A percentile compares a stretch with the other conserved stretches of the same genome.
phyloP scores from a whole-genome alignment of 768 basidiomycete species.

The Botryobasidium botryosum region DNA sequence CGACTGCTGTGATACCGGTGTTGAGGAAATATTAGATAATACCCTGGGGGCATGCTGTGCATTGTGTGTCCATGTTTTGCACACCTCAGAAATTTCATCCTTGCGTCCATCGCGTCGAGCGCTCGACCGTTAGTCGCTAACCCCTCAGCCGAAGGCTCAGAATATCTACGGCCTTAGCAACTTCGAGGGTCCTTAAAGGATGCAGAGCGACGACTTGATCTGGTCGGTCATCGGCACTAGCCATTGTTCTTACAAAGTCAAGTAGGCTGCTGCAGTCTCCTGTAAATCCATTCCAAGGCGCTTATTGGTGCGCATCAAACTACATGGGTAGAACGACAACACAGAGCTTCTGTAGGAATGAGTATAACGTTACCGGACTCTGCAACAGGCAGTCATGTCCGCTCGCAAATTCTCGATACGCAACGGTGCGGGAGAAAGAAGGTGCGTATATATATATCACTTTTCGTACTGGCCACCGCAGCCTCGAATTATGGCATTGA shows the following conservation, averaged over 20 bases:
- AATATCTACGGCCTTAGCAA: too few relatives aligned
- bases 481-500: neutral
- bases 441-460: constrained; percentile 29
- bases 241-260: constrained; percentile 99
- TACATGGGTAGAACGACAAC: constrained; percentile 64
- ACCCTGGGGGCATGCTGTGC: too few relatives aligned
- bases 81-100: too few relatives aligned
- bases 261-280: constrained; percentile 30
- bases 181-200: too few relatives aligned
- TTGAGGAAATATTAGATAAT: too few relatives aligned
- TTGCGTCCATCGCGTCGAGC: too few relatives aligned
- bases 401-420: constrained; percentile 92
- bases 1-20: too few relatives aligned
- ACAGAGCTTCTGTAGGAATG: constrained; percentile 97
- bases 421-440: constrained; percentile 93
- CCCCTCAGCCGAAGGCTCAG: too few relatives aligned
- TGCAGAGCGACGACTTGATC: constrained; percentile 78
- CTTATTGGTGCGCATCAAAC: constrained; percentile 8
- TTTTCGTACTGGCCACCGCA: neutral
- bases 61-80: too few relatives aligned
- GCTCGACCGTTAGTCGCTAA: too few relatives aligned
- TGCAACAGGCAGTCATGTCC: constrained; percentile 94
- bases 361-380: constrained; percentile 94
- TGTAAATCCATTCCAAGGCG: neutral
- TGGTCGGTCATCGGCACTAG: constrained; percentile 91